Conservation (phyloP, 176 grass and related monocot species). For the Oryza brachyantha region DNA sequence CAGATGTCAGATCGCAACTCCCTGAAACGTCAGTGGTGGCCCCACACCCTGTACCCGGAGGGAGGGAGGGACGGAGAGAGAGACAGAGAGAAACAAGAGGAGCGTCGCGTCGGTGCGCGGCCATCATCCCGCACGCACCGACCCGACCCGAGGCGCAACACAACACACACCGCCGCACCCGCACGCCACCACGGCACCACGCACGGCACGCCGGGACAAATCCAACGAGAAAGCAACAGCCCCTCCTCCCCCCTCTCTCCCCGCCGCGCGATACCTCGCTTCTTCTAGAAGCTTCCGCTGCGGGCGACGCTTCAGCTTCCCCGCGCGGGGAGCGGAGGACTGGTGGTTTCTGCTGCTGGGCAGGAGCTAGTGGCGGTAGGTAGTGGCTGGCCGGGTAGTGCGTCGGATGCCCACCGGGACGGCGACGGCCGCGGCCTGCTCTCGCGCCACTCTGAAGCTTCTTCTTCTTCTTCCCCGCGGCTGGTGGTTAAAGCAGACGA, state of each 20-base stretch:
- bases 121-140: conserved; percentile 28
- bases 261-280: conserved; percentile 18
- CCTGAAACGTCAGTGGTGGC: not conserved
- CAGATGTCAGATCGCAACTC: not conserved
- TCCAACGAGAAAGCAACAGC: not conserved
- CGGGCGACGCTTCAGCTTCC: no score
- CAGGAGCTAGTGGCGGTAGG: conserved; percentile 27
- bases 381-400: not conserved
- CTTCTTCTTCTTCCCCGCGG: not conserved
- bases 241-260: not conserved
- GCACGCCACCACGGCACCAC: no score
- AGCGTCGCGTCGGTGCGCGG: conserved; percentile 37
- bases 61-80: not conserved
- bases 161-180: not conserved
- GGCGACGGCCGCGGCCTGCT: conserved; percentile 12
- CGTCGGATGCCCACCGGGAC: conserved; percentile 37
- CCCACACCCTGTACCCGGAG: no score
- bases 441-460: no score
- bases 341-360: not conserved
- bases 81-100: no score
- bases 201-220: conserved; percentile 20
- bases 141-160: conserved; percentile 2
- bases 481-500: not conserved
- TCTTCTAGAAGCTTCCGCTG: conserved; percentile 25
- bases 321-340: not conserved